Conservation (phyloP, 306 rosid species). For the Vigna trinervia region DNA sequence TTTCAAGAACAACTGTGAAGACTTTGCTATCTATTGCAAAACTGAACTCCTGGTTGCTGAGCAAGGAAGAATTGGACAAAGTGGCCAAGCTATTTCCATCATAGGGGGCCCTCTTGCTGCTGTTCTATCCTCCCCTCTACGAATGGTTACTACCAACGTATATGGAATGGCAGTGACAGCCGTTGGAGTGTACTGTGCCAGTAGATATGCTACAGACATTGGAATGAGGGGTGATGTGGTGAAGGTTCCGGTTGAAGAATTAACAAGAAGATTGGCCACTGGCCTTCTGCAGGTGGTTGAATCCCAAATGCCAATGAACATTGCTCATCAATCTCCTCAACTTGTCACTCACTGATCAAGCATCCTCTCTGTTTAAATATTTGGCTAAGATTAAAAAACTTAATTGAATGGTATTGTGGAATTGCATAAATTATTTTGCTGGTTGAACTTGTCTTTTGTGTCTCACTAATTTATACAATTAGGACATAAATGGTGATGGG, state of each 20-base stretch:
- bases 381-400: background rate
- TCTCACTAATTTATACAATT: too few relatives aligned
- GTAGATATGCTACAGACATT: slow-evolving; percentile 84
- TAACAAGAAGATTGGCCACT: slow-evolving; percentile 63
- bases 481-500: too few relatives aligned
- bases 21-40: slow-evolving; percentile 94
- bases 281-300: slow-evolving; percentile 73
- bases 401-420: background rate
- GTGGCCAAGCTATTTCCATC: slow-evolving; percentile 87
- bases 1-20: slow-evolving; percentile 95
- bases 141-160: slow-evolving; percentile 71
- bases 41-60: slow-evolving; percentile 81
- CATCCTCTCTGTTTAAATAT: slow-evolving; percentile 19
- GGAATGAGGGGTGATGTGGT: slow-evolving; percentile 82
- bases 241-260: slow-evolving; percentile 79
- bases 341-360: slow-evolving; percentile 45
- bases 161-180: slow-evolving; percentile 87
- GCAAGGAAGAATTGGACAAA: slow-evolving; percentile 72
- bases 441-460: background rate
- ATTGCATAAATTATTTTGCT: slow-evolving; percentile 21
- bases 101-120: slow-evolving; percentile 98
- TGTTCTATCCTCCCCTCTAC: slow-evolving; percentile 71
- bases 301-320: slow-evolving; percentile 50
- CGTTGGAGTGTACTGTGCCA: slow-evolving; percentile 76
- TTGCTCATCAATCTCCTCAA: slow-evolving; percentile 46